Base-by-base conservation (phyloP, 345 rosid species). In the Geranium rotundifolium region DNA sequence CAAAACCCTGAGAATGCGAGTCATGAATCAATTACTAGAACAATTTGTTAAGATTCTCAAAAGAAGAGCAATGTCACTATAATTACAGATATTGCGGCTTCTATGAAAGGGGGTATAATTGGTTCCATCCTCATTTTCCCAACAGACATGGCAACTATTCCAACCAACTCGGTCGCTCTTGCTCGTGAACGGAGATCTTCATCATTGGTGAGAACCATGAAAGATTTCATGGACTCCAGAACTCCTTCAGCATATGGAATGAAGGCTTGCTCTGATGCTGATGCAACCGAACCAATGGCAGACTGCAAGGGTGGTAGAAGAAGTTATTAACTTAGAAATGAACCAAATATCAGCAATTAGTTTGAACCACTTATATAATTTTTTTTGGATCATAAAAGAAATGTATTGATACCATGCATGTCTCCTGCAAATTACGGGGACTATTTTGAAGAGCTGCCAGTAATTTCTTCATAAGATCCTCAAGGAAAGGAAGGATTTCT, bases 211-310 rank as follows among this genome's bases (percentile, higher is more conserved):
- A 95, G 96, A 67, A 95, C 96, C 97, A 95, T 84, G 81, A 90
- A 95, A 67, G 77, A 72, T 75, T 95, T 88, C 95, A 95, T 82
- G 65, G 81, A 72, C 75, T 95, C 97, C 60, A 95, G 71, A 70
- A 95, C 90, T 82, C 78, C 81, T 75, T 84, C 99, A 62, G 97
- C 97, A 81, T 86, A 95, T 52, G 97, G 99, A 79, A 85, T 69
- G 76, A 95, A 95, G 65, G 99, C 95, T 80, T 85, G 87, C 73
- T 95, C 97, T 17, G 99, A 89, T 74, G 99, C 99, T 68, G 99
- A 80, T 59, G 97, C 99, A 74, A 95, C 86, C 30, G 97, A 90
- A 58, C 99, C 99, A 71, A 95, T 86, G 63, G 95, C 96, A 69
- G 99, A 95, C 99, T 95, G 86, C 80, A 67, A 73, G 29, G 64